Conservation (phyloP, 2,329 filamentous ascomycete genomes). For the Pseudogymnoascus destructans region DNA sequence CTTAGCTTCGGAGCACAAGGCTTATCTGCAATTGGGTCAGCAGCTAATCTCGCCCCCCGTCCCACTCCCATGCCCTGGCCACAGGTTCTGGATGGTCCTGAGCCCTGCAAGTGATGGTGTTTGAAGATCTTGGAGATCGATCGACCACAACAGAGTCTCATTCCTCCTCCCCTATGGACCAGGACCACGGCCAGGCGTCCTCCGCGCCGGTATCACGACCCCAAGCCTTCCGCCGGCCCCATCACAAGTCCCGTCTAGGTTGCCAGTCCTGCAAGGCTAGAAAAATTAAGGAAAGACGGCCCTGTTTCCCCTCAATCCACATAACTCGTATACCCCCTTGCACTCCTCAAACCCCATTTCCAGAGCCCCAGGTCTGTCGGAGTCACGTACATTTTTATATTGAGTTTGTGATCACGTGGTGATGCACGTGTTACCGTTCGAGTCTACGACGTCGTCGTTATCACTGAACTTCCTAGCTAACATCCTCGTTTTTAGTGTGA, state of each 20-base stretch:
- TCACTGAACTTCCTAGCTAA: background rate
- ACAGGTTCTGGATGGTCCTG: constrained; percentile 1
- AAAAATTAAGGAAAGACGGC: constrained; percentile 13
- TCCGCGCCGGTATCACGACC: background rate
- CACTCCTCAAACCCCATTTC: background rate
- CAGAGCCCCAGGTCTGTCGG: background rate
- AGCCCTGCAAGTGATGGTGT: background rate
- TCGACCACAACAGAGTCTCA: constrained; percentile 1
- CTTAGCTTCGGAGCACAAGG: constrained; percentile 2
- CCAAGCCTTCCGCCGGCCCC: constrained; percentile 12
- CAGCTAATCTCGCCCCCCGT: background rate
- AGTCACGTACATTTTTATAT: background rate
- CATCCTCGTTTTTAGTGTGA: constrained; percentile 15
- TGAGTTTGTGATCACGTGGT: background rate
- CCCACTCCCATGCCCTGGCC: background rate
- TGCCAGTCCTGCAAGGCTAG: constrained; percentile 17
- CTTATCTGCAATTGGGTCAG: background rate
- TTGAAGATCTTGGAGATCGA: constrained; percentile 3
- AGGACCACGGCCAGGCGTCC: background rate
- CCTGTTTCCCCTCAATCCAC: no score
- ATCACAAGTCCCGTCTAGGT: constrained; percentile 16
- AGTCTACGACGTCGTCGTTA: background rate
- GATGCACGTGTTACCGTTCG: background rate
- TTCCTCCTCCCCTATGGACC: background rate
- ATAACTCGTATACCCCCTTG: no score